These are phyloP conservation scores for Amylocarpus encephaloides DNA, from an alignment of 2,329 filamentous ascomycete genomes.

Conservation along the genomic window DNA sequence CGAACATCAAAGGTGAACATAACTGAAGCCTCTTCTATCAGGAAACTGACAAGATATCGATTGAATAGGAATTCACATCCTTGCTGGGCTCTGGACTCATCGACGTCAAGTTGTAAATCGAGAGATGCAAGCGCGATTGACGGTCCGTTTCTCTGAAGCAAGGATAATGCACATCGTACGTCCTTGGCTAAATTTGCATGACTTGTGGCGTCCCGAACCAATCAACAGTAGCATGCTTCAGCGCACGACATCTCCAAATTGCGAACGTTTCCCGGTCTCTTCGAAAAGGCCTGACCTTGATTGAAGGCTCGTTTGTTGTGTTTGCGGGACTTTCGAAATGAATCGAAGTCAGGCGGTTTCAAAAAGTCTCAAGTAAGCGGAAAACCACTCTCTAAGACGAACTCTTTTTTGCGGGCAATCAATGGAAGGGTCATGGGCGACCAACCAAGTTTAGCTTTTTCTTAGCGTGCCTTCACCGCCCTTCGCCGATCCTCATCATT, in stretches of 20 bases:
- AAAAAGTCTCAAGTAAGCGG: background rate
- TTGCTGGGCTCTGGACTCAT: background rate
- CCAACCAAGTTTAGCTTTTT: background rate
- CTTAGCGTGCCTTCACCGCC: conserved; percentile 26
- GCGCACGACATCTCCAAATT: conserved; percentile 22
- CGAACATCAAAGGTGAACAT: background rate
- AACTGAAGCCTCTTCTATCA: too few species aligned
- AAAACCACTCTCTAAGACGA: too few species aligned
- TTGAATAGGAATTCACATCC: background rate
- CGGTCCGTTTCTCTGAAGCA: conserved; percentile 21
- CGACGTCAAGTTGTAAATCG: conserved; percentile 11
- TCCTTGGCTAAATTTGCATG: conserved; percentile 16
- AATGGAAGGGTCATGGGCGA: too few species aligned
- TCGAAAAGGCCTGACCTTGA: conserved; percentile 1
- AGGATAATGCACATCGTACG: conserved; percentile 11
- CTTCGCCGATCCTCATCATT: conserved; percentile 11
- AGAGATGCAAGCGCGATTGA: conserved; percentile 24
- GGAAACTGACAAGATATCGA: background rate
- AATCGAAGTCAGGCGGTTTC: background rate
- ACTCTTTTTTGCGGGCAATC: too few species aligned
- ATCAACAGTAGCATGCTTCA: conserved; percentile 10
- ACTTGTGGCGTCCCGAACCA: conserved; percentile 16
- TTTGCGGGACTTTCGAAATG: too few species aligned
- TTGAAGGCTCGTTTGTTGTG: background rate
- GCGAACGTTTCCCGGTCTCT: conserved; percentile 11